phyloP scores from a whole-genome alignment of 495 filamentous ascomycete genomes.

The Penicillium paradoxum region DNA sequence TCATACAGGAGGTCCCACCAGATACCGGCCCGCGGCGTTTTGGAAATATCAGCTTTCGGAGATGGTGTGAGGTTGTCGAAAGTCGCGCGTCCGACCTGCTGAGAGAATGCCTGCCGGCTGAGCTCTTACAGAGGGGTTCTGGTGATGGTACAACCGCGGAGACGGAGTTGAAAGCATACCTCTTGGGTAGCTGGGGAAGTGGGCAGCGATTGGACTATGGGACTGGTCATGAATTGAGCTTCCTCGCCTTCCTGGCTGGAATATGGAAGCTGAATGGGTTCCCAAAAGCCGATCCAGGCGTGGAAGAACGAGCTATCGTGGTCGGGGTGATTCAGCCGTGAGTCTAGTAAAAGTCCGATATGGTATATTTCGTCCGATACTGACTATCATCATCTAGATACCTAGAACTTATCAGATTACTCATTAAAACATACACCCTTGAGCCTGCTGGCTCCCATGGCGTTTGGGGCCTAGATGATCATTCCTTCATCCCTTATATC shows the following conservation, averaged over 20 bases:
- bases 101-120: constrained; percentile 52
- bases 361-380: neutral
- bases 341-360: constrained; percentile 21
- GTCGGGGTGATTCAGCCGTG: constrained; percentile 78
- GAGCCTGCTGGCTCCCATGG: constrained; percentile 94
- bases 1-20: constrained; percentile 76
- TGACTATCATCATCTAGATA: constrained; percentile 52
- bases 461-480: constrained; percentile 97
- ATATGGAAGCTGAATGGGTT: constrained; percentile 90
- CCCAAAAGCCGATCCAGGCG: constrained; percentile 39
- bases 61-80: constrained; percentile 69
- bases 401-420: constrained; percentile 68
- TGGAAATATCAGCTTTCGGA: constrained; percentile 84
- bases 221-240: constrained; percentile 92
- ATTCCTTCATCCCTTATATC: constrained; percentile 94
- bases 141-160: constrained; percentile 37
- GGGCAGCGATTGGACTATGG: constrained; percentile 88
- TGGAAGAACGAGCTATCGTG: constrained; percentile 71
- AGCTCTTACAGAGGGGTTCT: constrained; percentile 39
- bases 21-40: constrained; percentile 82
- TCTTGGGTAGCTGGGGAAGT: constrained; percentile 85
- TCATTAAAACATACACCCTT: constrained; percentile 89
- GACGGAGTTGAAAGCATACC: constrained; percentile 70
- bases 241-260: constrained; percentile 82
- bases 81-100: constrained; percentile 54